Evolutionary conservation across 148 eudicot genomes (phyloP).

Genomic region (Pouteria glomerata): DNA sequence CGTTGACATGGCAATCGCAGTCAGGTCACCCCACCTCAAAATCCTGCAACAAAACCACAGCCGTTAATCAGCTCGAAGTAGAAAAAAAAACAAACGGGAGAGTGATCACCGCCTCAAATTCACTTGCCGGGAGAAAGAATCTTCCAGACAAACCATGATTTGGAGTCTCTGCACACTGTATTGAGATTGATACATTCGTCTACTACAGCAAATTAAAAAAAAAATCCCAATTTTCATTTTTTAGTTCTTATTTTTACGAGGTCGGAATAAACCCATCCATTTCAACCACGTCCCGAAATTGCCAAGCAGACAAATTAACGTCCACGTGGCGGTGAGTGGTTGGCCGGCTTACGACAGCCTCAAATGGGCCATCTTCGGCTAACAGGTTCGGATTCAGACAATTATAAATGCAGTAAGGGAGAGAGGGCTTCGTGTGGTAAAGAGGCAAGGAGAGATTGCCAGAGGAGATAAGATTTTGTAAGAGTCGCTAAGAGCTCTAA

Average conservation of each 20-base stretch:
- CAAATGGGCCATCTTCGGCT: constrained; percentile 48
- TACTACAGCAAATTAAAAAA: too few relatives aligned
- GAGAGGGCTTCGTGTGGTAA: constrained; percentile 43
- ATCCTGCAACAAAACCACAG: constrained; percentile 7
- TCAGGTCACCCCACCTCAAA: too few relatives aligned
- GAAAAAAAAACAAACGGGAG: not conserved
- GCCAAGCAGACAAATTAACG: constrained; percentile 35
- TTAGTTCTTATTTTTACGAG: constrained; percentile 9
- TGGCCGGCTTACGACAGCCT: constrained; percentile 52
- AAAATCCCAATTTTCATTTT: not conserved
- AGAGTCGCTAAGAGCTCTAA: not conserved
- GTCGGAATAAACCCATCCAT: constrained; percentile 24
- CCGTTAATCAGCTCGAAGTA: constrained; percentile 18
- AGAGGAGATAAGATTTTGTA: constrained; percentile 43
- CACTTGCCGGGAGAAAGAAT: not conserved
- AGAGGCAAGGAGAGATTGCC: constrained; percentile 28
- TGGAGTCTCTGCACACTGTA: too few relatives aligned
- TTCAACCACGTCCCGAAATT: constrained; percentile 12
- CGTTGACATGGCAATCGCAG: too few relatives aligned
- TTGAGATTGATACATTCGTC: too few relatives aligned
- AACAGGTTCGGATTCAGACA: constrained; percentile 9
- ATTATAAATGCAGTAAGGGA: constrained; percentile 29
- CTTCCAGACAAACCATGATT: too few relatives aligned
- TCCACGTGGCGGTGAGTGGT: constrained; percentile 41
- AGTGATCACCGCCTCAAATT: constrained; percentile 26